Base-by-base conservation (phyloP, 768 basidiomycete species). In the Harrya chromipes region DNA sequence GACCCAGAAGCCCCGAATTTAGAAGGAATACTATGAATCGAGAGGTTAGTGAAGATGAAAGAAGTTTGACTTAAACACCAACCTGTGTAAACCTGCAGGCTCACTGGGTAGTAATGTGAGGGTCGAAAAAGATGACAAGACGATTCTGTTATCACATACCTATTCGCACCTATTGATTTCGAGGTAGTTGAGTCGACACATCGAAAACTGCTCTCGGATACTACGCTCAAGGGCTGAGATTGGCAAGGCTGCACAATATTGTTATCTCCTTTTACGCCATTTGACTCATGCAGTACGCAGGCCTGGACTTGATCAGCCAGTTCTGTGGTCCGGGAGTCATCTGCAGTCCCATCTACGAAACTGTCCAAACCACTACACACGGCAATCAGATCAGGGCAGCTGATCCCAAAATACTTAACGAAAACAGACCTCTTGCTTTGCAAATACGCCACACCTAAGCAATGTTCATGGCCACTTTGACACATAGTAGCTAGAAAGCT, bases 181-280 rank as follows among this genome's bases (percentile, higher is more conserved):
- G 41, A 4, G 2, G 10, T 27, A 3, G 11, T 53, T 20, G 49
- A 35, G 4, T 62, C 59, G 4, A 24, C 4, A 42, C 61, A 63
- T 11, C 61, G 62, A 27, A 56, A 58, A 26, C 34, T 37, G 11
- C 61, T 63, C 52, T 64, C 53, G 3, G 56, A 64, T 4, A 63
- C 59, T 16, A 63, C 59, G 13, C 48, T 64, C n/a, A 64, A 47
- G 34, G 59, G 39, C 21, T 48, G 38, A 0, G 56, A 13, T 29
- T 50, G 55, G 9, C 14, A 16, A 24, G 35, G 47, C 6, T 41
- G 37, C 5, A 9, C 12, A 17, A 2, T 24, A 4, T 33, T 16
- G 9, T 21, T 33, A 16, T 21, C 16, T 33, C 23, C 33, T 17
- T 29, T 43, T 10, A n/a, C 16, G 34, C 26, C 14, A 1, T 4